Evolutionary conservation across 768 basidiomycete genomes (phyloP).

Genomic region (Auriscalpium microsporum): DNA sequence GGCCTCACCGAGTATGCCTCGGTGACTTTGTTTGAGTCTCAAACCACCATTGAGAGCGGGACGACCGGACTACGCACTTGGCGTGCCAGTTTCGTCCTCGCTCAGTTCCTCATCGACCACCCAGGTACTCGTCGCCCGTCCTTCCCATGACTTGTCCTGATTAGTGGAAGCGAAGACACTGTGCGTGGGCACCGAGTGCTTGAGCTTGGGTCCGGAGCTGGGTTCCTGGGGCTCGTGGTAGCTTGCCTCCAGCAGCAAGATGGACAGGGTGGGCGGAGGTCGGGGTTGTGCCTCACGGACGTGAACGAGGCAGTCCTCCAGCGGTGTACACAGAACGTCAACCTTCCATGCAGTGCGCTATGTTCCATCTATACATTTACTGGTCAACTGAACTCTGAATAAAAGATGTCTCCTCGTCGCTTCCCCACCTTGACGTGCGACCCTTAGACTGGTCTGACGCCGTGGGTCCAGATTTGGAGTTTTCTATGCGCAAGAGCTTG

Average conservation of each 20-base stretch:
- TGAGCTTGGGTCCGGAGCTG: conserved; percentile 69
- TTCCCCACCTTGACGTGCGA: conserved; percentile 36
- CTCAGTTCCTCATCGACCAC: conserved; percentile 49
- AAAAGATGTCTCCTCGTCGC: conserved; percentile 46
- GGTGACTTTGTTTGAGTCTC: conserved; percentile 64
- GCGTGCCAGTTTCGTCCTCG: conserved; percentile 61
- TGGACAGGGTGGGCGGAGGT: conserved; percentile 1
- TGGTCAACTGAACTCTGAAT: neutral
- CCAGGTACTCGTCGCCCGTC: conserved; percentile 33
- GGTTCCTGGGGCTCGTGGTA: conserved; percentile 63
- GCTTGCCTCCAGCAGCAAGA: conserved; percentile 44
- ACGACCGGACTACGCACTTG: conserved; percentile 79
- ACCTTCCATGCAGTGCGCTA: conserved; percentile 58
- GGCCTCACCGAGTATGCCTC: conserved; percentile 25
- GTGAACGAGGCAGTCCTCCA: conserved; percentile 52
- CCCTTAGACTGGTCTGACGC: conserved; percentile 64
- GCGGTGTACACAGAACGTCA: conserved; percentile 51
- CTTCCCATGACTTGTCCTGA: neutral
- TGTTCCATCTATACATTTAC: neutral
- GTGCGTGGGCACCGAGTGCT: conserved; percentile 42
- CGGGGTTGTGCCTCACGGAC: conserved; percentile 41
- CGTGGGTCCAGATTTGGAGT: conserved; percentile 23
- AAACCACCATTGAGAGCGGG: conserved; percentile 62
- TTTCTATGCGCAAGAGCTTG: conserved; percentile 26
- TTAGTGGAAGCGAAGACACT: conserved; percentile 25